Evolutionary conservation across 164 flowering plant species (phyloP).

Genomic region (Nymphaea colorata): DNA sequence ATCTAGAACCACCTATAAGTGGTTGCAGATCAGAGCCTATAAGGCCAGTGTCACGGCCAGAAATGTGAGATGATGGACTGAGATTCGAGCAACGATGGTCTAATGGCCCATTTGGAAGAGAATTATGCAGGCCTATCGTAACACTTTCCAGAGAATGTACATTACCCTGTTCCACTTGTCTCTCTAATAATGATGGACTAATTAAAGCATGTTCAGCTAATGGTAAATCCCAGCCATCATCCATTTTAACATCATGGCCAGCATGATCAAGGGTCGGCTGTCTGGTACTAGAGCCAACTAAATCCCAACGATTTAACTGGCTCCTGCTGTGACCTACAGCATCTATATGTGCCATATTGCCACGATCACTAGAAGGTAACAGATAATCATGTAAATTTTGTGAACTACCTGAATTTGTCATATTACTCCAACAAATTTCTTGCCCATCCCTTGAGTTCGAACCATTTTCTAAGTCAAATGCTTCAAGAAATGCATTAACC

Average conservation of each 20-base stretch:
- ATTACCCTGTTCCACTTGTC: constrained; percentile 17
- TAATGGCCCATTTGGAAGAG: constrained; percentile 19
- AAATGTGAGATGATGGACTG: background rate
- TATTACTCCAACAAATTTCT: constrained; percentile 31
- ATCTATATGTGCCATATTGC: constrained; percentile 18
- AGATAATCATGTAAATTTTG: constrained; percentile 20
- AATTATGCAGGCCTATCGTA: constrained; percentile 14
- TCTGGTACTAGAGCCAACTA: constrained; percentile 50
- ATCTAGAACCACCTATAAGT: constrained; percentile 13
- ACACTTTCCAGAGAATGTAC: constrained; percentile 17
- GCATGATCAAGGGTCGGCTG: constrained; percentile 15
- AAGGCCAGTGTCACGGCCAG: constrained; percentile 23
- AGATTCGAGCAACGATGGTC: constrained; percentile 25
- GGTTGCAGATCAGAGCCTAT: constrained; percentile 19
- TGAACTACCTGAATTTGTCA: constrained; percentile 29
- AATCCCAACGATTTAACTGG: constrained; percentile 30
- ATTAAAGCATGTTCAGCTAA: constrained; percentile 17
- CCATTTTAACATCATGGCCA: constrained; percentile 26
- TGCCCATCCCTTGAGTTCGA: constrained; percentile 31
- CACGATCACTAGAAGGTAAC: constrained; percentile 19
- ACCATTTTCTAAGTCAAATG: constrained; percentile 45
- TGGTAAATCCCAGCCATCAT: constrained; percentile 38
- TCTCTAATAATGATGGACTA: constrained; percentile 28
- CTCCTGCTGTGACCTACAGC: constrained; percentile 19
- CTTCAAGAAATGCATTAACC: constrained; percentile 31